Evolutionary conservation across 1,284 basidiomycete genomes (phyloP), one percentile per base, ranked within the genome.

Genomic region (Tetrapyrgos nigripes): DNA sequence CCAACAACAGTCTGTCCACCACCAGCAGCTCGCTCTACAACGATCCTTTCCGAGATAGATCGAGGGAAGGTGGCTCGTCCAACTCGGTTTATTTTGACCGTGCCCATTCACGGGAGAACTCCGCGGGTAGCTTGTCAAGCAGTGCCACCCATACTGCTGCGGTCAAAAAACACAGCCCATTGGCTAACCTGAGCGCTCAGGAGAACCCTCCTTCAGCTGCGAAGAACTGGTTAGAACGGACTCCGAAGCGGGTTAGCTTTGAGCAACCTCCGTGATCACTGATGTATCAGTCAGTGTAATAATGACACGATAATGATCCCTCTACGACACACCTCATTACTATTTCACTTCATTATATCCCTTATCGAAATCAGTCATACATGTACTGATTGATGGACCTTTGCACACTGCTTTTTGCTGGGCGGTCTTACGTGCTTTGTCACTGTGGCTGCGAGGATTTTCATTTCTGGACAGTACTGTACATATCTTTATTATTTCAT

Each of bases 21-120:
- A 54, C 28, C 44, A 31, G 11, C 9, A 49, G 28, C 13, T 67
- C 66, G 19, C 44, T 63, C 8, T 66, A 64, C 46, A 43, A 50
- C 2, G 66, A 68, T 51, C 66, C 66, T 1, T 68, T 68, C 60
- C 60, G 64, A 14, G 63, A 65, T 33, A 28, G 53, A 37, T 47
- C 54, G 21, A 45, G 43, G 13, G 52, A 49, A 21, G 14, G n/a
- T n/a, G 19, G 40, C 5, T 23, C 57, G 26, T 35, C 54, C 17
- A 24, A n/a, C 11, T 52, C 49, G 14, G 45, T 53, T 19, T 52
- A 55, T 47, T 52, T 43, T 44, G 24, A 50, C 27, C 27, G 27
- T 24, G 24, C 33, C 27, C 47, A 27, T 29, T 24, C 44, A 17
- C 10, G 45, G 23, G 26, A 49, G 23, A 45, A 9, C n/a, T 45